A percentile compares a stretch with the other conserved stretches of the same genome.
Evolutionary conservation across 2,329 filamentous ascomycete genomes (phyloP).

Genomic region (Alternaria dauci): DNA sequence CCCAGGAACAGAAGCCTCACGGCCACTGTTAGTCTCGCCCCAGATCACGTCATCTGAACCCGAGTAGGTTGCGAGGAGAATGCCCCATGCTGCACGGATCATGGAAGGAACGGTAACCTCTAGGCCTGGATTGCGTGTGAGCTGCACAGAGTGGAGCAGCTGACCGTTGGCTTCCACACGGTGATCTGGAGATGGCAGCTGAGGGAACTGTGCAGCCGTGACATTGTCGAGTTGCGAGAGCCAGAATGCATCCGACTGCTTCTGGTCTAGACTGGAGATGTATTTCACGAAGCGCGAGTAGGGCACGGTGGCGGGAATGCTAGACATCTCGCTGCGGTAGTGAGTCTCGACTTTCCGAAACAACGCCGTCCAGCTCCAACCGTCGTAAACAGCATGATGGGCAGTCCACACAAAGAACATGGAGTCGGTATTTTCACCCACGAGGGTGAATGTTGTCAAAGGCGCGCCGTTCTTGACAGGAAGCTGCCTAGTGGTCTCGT

Average conservation of each 20-base stretch:
- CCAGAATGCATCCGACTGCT: conserved; percentile 43
- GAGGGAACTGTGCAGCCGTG: conserved; percentile 42
- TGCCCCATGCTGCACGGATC: conserved; percentile 57
- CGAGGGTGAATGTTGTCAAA: conserved; percentile 26
- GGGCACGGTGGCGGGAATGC: conserved; percentile 29
- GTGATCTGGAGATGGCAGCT: conserved; percentile 42
- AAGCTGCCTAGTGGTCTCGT: conserved; percentile 36
- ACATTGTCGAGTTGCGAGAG: conserved; percentile 37
- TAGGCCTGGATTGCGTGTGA: conserved; percentile 29
- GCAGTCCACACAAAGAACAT: conserved; percentile 47
- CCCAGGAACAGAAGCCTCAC: conserved; percentile 46
- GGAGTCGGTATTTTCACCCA: conserved; percentile 19
- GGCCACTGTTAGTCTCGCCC: conserved; percentile 53
- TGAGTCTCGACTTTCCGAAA: conserved; percentile 38
- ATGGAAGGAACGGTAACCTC: conserved; percentile 49
- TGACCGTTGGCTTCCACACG: conserved; percentile 43
- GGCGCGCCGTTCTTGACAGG: conserved; percentile 39
- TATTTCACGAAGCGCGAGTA: conserved; percentile 47
- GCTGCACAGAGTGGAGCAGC: conserved; percentile 27
- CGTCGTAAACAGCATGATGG: conserved; percentile 51
- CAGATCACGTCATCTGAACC: conserved; percentile 59
- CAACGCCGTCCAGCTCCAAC: conserved; percentile 42
- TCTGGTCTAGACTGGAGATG: conserved; percentile 34
- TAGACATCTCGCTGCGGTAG: conserved; percentile 22
- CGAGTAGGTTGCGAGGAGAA: conserved; percentile 58